phyloP scores from a whole-genome alignment of 345 rosid species.

The Euphorbia pulcherrima region DNA sequence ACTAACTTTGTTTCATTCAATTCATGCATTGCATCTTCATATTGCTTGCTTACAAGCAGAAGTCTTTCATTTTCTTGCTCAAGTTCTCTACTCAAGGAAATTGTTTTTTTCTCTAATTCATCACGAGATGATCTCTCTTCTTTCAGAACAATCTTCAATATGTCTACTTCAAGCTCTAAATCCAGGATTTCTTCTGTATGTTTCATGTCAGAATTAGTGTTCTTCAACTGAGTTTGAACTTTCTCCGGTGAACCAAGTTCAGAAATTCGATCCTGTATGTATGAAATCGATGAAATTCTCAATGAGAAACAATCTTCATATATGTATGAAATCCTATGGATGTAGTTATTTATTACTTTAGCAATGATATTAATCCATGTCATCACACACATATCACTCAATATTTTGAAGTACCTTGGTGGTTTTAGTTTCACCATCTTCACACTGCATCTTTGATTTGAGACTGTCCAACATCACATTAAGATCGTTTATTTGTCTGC shows the following conservation, averaged over 20 bases:
- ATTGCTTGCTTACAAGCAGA: conserved; percentile 38
- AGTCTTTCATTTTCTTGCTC: conserved; percentile 42
- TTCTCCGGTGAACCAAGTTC: conserved; percentile 3
- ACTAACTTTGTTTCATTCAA: conserved; percentile 61
- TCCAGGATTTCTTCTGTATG: conserved; percentile 60
- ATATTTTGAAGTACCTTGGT: conserved; percentile 34
- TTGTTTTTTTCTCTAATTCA: conserved; percentile 45
- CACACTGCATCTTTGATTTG: conserved; percentile 31
- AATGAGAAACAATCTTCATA: conserved; percentile 11
- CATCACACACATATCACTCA: neutral
- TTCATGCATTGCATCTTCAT: conserved; percentile 43
- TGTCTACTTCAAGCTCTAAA: conserved; percentile 84
- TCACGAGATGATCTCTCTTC: conserved; percentile 62
- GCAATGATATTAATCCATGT: neutral
- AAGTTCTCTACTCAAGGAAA: conserved; percentile 49
- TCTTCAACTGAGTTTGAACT: conserved; percentile 24
- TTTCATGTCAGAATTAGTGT: conserved; percentile 34
- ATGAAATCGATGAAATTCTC: conserved; percentile 33
- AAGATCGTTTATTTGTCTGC: conserved; percentile 68
- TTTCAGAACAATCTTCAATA: conserved; percentile 64
- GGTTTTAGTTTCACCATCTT: conserved; percentile 22
- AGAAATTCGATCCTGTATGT: conserved; percentile 5
- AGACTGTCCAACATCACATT: conserved; percentile 41
- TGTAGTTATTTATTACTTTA: neutral
- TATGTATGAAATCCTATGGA: too few species aligned